These are phyloP conservation scores for Ustilaginoidea virens DNA, from an alignment of 2,329 filamentous ascomycete species.

Conservation along the genomic window DNA sequence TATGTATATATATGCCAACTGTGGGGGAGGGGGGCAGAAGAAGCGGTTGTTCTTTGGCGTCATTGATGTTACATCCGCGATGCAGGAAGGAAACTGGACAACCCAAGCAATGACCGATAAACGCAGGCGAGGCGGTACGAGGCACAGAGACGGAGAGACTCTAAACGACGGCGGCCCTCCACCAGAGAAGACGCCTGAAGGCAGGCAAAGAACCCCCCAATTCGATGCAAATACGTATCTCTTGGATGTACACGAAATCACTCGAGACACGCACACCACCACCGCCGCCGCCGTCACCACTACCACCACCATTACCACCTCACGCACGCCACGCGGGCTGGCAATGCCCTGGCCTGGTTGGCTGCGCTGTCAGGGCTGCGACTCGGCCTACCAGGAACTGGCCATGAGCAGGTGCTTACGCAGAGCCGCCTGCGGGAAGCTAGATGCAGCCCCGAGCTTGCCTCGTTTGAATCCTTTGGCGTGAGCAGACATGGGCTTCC, in stretches of 20 bases:
- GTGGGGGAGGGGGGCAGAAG: conserved; percentile 2
- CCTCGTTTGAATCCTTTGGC: no score
- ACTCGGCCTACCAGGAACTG: conserved; percentile 1
- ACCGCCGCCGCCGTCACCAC: conserved; percentile 1
- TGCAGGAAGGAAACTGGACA: conserved; percentile 5
- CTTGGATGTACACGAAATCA: conserved; percentile 3
- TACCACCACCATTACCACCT: conserved; percentile 1
- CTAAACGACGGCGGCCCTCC: conserved; percentile 5
- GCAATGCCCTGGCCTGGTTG: background rate
- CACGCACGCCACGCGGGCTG: conserved; percentile 6
- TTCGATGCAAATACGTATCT: conserved; percentile 3
- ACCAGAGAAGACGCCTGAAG: no score
- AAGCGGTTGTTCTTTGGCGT: conserved; percentile 9
- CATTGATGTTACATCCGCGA: conserved; percentile 12
- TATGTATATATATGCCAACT: no score
- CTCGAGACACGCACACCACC: conserved; percentile 3
- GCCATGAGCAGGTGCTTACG: no score
- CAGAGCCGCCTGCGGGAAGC: no score
- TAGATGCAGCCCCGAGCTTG: no score
- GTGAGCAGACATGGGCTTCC: no score
- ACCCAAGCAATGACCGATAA: conserved; percentile 6
- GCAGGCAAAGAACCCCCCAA: conserved; percentile 4
- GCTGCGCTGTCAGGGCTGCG: background rate
- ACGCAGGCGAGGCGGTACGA: conserved; percentile 5
- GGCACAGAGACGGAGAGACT: conserved; percentile 4